A percentile compares a stretch with the other conserved stretches of the same genome.
phyloP scores from a whole-genome alignment of 2,329 filamentous ascomycete genomes.

The Calonectria crousiana region DNA sequence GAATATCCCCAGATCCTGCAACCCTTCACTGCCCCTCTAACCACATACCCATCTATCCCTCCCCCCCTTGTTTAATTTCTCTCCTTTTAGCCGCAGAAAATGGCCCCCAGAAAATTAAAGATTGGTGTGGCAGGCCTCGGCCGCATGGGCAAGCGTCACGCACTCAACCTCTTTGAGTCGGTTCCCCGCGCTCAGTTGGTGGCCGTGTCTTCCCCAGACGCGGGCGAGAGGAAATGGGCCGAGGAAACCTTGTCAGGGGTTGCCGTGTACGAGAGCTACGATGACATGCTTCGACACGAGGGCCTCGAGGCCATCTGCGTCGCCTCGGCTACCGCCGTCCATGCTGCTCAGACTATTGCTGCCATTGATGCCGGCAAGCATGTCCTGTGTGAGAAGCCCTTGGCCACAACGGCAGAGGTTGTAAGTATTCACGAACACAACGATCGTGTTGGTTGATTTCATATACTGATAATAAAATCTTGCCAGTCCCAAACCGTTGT shows the following conservation, averaged over 20 bases:
- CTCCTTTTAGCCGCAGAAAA: background rate
- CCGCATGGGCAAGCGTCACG: slow-evolving; percentile 65
- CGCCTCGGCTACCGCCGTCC: slow-evolving; percentile 61
- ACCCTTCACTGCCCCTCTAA: background rate
- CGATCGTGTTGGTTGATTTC: too few relatives aligned
- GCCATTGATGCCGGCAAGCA: slow-evolving; percentile 67
- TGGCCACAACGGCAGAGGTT: slow-evolving; percentile 61
- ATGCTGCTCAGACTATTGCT: slow-evolving; percentile 68
- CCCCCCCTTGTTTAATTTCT: background rate
- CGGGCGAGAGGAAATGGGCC: slow-evolving; percentile 58
- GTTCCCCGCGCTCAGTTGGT: slow-evolving; percentile 62
- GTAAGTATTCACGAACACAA: slow-evolving; percentile 15
- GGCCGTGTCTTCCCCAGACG: slow-evolving; percentile 61
- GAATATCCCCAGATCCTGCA: background rate
- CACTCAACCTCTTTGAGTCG: slow-evolving; percentile 59
- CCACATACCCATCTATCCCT: background rate
- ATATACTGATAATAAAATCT: background rate
- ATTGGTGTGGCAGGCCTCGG: slow-evolving; percentile 63
- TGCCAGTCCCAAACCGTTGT: slow-evolving; percentile 20
- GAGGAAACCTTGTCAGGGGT: slow-evolving; percentile 57
- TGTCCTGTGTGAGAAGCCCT: slow-evolving; percentile 71
- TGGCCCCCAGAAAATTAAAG: slow-evolving; percentile 49
- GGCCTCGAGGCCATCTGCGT: slow-evolving; percentile 58
- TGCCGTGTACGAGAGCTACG: slow-evolving; percentile 57
- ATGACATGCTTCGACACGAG: slow-evolving; percentile 57